Evolutionary conservation across 2,329 filamentous ascomycete species (phyloP), one percentile per base, ranked within the genome.

Genomic region (Beauveria australis): DNA sequence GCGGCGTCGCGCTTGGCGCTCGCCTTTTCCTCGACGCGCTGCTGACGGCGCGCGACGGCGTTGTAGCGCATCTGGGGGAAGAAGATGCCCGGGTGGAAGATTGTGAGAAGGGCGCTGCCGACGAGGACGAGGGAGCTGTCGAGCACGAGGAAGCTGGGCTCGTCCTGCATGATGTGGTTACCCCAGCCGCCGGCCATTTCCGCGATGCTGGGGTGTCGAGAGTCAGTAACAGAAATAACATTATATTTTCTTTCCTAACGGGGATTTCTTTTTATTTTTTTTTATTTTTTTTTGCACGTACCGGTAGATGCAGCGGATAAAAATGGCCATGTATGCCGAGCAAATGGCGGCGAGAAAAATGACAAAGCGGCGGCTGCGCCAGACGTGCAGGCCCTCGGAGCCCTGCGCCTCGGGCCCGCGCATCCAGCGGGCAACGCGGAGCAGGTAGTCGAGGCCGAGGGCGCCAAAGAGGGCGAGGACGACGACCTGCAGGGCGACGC

Each of bases 171-270:
- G 68, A 87, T 81, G 18, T 75, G 68, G 71, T 84, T 86, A 10
- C 81, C 81, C 83, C 84, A 88, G 22, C 85, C 84, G 28, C 82
- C 81, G 2, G 81, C 79, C 82, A 87, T 85, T 69, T 87, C 84
- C 1, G 79, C 81, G 58, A 87, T 81, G 66, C 82, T 84, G n/a
- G 58, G 26, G 30, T 33, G 30, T 33, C 3, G 12, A 14, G 30
- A 33, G 30, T 33, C 30, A 33, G 30, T 4, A 33, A 33, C 30
- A 33, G 12, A 33, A 9, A 9, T 9, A 33, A 30, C n/a, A 0
- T 22, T 24, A 40, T 28, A 26, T 30, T n/a, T 9, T 28, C 22
- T 24, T 24, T 24, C 22, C 22, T 24, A 24, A 24, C n/a, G n/a
- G n/a, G n/a, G n/a, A n/a, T n/a, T 24, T 24, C 3, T 24, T 24